phyloP scores from a whole-genome alignment of 169 alveolate species.

The Toxoplasma gondii region DNA sequence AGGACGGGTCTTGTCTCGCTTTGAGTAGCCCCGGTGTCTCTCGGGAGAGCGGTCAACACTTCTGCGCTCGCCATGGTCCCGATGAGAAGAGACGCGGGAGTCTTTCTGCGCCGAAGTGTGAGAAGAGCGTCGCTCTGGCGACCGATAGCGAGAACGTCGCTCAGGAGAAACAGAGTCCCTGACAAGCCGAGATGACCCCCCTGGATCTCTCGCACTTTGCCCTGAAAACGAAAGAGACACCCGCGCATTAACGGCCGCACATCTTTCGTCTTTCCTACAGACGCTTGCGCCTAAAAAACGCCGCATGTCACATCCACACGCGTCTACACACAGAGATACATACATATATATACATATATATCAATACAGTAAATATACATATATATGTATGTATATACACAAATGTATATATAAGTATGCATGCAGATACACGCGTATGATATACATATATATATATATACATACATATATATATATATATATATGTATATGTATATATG shows the following conservation, averaged over 20 bases:
- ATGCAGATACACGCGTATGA: too few species aligned
- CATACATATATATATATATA: too few species aligned
- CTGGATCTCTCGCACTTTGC: background rate
- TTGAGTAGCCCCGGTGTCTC: slow-evolving; percentile 30
- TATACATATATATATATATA: too few species aligned
- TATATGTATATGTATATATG: too few species aligned
- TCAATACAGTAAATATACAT: background rate
- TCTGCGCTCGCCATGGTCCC: background rate
- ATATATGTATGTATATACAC: background rate
- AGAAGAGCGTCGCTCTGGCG: background rate
- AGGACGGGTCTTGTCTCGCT: background rate
- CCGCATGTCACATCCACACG: background rate
- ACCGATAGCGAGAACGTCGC: background rate
- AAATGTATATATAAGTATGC: background rate
- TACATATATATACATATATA: background rate
- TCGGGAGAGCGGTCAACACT: background rate
- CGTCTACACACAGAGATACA: background rate
- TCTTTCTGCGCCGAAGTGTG: background rate
- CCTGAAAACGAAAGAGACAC: background rate
- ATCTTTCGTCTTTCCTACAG: background rate
- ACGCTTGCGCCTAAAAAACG: background rate
- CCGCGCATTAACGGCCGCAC: background rate
- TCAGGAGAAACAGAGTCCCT: background rate
- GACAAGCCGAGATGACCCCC: background rate
- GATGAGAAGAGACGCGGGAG: background rate